Conservation (phyloP, 2,329 filamentous ascomycete species). For the Seiridium unicorne region DNA sequence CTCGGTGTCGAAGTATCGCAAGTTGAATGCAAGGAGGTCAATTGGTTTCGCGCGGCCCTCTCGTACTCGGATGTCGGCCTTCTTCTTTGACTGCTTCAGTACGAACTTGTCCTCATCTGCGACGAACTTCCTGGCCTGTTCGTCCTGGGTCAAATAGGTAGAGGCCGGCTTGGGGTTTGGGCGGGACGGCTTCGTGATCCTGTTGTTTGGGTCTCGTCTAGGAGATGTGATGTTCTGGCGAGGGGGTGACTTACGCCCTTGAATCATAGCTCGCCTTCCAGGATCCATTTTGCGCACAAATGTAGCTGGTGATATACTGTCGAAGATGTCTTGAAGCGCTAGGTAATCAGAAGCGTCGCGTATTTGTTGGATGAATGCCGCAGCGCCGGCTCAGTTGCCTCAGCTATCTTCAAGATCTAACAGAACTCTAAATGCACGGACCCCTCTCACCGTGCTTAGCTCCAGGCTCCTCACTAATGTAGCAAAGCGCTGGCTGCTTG, state of each 20-base stretch:
- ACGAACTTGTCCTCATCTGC: conserved; percentile 96
- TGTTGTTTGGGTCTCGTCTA: conserved; percentile 52
- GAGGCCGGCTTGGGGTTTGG: conserved; percentile 24
- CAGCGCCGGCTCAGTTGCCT: no score
- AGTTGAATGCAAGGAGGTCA: conserved; percentile 87
- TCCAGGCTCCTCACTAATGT: no score
- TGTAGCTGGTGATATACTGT: no score
- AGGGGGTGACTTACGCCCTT: conserved; percentile 41
- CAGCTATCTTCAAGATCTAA: no score
- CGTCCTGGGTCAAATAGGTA: conserved; percentile 66
- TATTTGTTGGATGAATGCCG: background rate
- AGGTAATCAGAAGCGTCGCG: background rate
- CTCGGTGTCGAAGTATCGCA: conserved; percentile 84
- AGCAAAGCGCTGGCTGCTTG: no score
- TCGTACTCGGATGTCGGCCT: conserved; percentile 90
- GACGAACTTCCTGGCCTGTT: conserved; percentile 80
- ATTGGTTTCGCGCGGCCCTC: conserved; percentile 89
- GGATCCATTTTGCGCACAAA: conserved; percentile 46
- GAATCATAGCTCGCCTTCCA: conserved; percentile 53
- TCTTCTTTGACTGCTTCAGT: conserved; percentile 95
- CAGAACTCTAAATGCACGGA: no score
- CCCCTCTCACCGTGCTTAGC: no score
- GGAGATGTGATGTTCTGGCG: conserved; percentile 53
- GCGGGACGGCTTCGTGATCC: conserved; percentile 52
- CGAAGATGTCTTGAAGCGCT: background rate